Base-by-base conservation (phyloP, 495 filamentous ascomycete species). In the Neurospora sp. region DNA sequence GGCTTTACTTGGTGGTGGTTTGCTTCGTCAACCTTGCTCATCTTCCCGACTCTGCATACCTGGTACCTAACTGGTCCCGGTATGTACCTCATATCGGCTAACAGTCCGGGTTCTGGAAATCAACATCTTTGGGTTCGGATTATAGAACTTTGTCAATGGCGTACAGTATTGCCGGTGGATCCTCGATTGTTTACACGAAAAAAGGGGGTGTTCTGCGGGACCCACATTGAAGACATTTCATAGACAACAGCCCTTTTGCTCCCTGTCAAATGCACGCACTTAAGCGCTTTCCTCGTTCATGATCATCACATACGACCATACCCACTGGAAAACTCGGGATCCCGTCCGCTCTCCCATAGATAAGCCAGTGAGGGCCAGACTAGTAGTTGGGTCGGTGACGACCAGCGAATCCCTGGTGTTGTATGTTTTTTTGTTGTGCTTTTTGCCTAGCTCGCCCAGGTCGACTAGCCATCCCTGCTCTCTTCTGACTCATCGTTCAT, bases 271-370 rank as follows among this genome's bases (percentile, higher is more conserved):
- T 14, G 22, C 22, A 27, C 10, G 14, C 4, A 31, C 48, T 27
- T 59, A 8, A 59, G 22, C 48, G 4, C 10, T 14, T 27, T 31
- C 22, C 3, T 14, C 1, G 48, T 5, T 12, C 4, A 59, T 0
- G 0, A 31, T 0, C 2, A 59, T 1, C 48, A 59, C 48, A 59
- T 59, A 59, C 48, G 48, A 59, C 48, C 48, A 59, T 59, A 59
- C 48, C 48, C 48, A 59, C 48, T 59, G 48, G 83, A 84, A 71
- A 80, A 81, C 75, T 81, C 82, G 84, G 83, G 80, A 82, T 83
- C 83, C 84, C 83, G 83, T 86, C 83, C 83, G 84, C 82, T 85
- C 83, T 82, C 79, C 82, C 84, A 78, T 83, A 81, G 80, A 81
- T 78, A 82, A 82, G 76, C 79, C 41, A 17, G 41, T 72, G 71